Base-by-base conservation (phyloP, 75 land plant genomes). In the Picea sitchensis region DNA sequence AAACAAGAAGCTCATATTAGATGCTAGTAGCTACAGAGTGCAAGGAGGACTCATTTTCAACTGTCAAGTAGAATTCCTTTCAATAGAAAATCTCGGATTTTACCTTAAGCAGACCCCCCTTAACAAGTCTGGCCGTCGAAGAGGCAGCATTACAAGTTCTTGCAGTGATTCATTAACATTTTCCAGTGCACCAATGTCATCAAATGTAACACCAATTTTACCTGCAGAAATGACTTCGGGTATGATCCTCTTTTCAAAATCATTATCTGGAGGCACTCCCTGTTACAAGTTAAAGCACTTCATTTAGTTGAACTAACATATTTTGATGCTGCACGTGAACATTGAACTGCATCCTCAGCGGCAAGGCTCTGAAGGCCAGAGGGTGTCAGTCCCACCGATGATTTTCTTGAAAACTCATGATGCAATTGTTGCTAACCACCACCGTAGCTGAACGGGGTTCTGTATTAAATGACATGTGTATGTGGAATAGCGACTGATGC, bases 121-220 rank as follows among this genome's bases (percentile, higher is more conserved):
- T n/a, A 81, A 84, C 2, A 84, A 44, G 5, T 81, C 80, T 20
- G 80, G 86, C 0, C 84, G 73, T 73, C 65, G 58, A 14, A 84
- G 76, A 14, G 86, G 86, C 5, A 84, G 30, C 84, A 84, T 84
- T 5, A 84, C 84, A 31, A 84, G 76, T 41, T 84, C 86, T 78
- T 82, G 76, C 2, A 84, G 54, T 20, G 80, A 72, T 34, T 84
- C 84, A 61, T 82, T 81, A 17, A 84, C 80, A 58, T 82, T 72
- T 1, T 84, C 84, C 59, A 81, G n/a, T 2, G 84, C 84, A n/a
- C 86, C 86, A 63, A 84, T 73, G 41, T 81, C 80, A 8, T 60
- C 20, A 71, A 84, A 84, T 26, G 54, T 73, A 2, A 84, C 84
- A 31, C 84, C 80, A 78, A 81, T 80, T 68, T 81, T 76, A 1